Conservation (phyloP, 371 early-diverging fungal species). For the Fennellomyces sp. region DNA sequence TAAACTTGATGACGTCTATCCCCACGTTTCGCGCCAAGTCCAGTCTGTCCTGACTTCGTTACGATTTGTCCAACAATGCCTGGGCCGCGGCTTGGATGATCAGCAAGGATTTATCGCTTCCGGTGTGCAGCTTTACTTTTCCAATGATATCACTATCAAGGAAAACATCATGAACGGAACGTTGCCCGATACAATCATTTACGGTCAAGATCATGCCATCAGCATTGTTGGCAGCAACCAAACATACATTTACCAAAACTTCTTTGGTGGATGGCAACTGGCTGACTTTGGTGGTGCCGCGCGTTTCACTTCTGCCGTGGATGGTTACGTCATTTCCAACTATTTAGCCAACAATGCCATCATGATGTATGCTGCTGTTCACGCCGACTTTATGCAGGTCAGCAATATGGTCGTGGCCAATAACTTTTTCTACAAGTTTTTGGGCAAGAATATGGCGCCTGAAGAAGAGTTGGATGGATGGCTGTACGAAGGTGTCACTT, state of each 20-base stretch:
- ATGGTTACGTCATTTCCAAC: slow-evolving; percentile 43
- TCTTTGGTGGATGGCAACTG: slow-evolving; percentile 47
- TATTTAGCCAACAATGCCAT: slow-evolving; percentile 46
- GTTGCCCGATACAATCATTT: slow-evolving; percentile 31
- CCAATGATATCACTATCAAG: slow-evolving; percentile 41
- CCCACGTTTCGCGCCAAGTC: slow-evolving; percentile 22
- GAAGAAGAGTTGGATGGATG: slow-evolving; percentile 28
- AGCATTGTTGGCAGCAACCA: slow-evolving; percentile 39
- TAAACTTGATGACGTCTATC: slow-evolving; percentile 21
- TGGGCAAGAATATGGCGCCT: slow-evolving; percentile 22
- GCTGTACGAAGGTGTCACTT: slow-evolving; percentile 48
- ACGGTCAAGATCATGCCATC: slow-evolving; percentile 44
- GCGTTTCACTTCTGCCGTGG: slow-evolving; percentile 48
- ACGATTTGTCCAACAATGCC: slow-evolving; percentile 28
- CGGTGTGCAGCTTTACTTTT: slow-evolving; percentile 35
- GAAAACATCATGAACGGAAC: slow-evolving; percentile 48
- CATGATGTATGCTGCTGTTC: slow-evolving; percentile 44
- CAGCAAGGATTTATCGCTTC: slow-evolving; percentile 46
- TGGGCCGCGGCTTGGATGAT: slow-evolving; percentile 18
- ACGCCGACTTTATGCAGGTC: slow-evolving; percentile 41
- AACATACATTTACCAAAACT: slow-evolving; percentile 48
- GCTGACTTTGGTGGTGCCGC: slow-evolving; percentile 47
- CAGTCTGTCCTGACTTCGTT: slow-evolving; percentile 19
- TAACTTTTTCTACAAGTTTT: slow-evolving; percentile 42
- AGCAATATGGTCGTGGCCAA: slow-evolving; percentile 42